Base-by-base conservation (phyloP, 2,329 filamentous ascomycete genomes). In the Penicillium sp. region DNA sequence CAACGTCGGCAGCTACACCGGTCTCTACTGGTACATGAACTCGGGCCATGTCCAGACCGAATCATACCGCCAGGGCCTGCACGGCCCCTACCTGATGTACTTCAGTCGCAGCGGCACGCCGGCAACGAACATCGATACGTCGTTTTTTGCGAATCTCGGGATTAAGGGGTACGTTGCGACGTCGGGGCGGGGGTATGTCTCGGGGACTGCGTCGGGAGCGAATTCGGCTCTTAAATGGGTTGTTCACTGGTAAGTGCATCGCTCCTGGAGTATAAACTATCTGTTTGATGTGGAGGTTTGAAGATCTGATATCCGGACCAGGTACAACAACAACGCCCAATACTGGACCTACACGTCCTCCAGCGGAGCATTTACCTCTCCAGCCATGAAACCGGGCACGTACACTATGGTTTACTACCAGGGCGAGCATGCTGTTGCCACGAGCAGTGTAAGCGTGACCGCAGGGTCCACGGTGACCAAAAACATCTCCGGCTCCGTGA, bases 21-120 rank as follows among this genome's bases (percentile, higher is more conserved):
- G 84, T 80, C 78, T 90, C 0, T 88, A 87, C 73, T 88, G 84
- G 74, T 90, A 89, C 76, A 88, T 88, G 83, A 90, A 90, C 78
- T 87, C 83, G 14, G 82, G 82, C 42, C 87, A 90, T 60, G 83
- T 81, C 1, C 82, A 86, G 71, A 89, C 86, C 1, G 88, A 90
- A 69, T 70, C 75, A 12, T 88, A 73, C 74, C 82, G 88, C 35
- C 83, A 82, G 71, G 87, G 88, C 4, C 78, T 90, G 43, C 86
- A 89, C 68, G 87, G 88, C 1, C 87, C 88, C 0, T 90, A 90
- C 65, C 81, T 83, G 3, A 79, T 89, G 70, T 74, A 79, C 8
- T 89, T 89, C 72, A 84, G 82, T 14, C 82, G 85, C 61, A 84
- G 82, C 8, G 83, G 83, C 1, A 79, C 85, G 1, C 85, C 87